phyloP scores from a whole-genome alignment of 1,284 basidiomycete species.

The Phlebopus sp. region DNA sequence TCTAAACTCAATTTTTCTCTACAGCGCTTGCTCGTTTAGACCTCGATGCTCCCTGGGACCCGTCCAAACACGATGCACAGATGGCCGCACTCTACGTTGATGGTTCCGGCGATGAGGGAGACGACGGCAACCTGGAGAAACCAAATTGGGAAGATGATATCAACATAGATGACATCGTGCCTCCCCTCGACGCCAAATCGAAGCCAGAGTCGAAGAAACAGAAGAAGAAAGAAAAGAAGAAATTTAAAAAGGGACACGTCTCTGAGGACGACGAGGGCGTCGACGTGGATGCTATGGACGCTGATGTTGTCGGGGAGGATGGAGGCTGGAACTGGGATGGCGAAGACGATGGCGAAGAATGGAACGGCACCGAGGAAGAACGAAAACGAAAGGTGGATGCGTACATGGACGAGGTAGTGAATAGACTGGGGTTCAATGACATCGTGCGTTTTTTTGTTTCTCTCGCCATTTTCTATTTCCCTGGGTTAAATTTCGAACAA shows the following conservation, averaged over 20 bases:
- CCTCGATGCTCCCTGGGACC: slow-evolving; percentile 82
- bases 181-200: slow-evolving; percentile 30
- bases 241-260: slow-evolving; percentile 48
- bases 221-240: slow-evolving; percentile 57
- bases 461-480: neutral
- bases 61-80: slow-evolving; percentile 71
- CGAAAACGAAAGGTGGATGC: slow-evolving; percentile 76
- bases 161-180: slow-evolving; percentile 69
- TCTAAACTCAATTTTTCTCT: neutral
- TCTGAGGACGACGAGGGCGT: slow-evolving; percentile 47
- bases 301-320: slow-evolving; percentile 44
- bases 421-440: slow-evolving; percentile 93
- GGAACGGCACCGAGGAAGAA: slow-evolving; percentile 87
- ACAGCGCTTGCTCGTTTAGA: slow-evolving; percentile 63
- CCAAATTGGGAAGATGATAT: slow-evolving; percentile 90
- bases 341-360: slow-evolving; percentile 50
- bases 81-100: slow-evolving; percentile 72
- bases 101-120: slow-evolving; percentile 28
- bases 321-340: slow-evolving; percentile 13
- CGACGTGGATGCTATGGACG: slow-evolving; percentile 73
- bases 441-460: slow-evolving; percentile 55
- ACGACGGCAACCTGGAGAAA: slow-evolving; percentile 57
- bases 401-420: slow-evolving; percentile 90
- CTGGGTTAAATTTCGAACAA: slow-evolving; percentile 8
- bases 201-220: slow-evolving; percentile 43